These are phyloP conservation scores for Austroboletus sp. DNA, from an alignment of 1,284 basidiomycete genomes.

Conservation along the genomic window DNA sequence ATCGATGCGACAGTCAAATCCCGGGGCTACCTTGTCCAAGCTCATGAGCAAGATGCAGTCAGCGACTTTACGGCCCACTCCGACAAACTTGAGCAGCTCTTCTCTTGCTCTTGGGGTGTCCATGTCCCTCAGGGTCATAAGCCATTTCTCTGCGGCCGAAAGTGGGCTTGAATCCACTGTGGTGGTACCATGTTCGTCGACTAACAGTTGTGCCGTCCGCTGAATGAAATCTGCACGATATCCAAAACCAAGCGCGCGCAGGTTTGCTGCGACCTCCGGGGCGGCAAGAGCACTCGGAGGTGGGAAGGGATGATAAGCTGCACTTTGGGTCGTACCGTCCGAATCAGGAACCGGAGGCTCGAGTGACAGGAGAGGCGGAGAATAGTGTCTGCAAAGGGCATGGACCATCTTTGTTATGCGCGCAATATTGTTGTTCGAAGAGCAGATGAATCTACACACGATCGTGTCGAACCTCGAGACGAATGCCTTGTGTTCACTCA, in stretches of 20 bases:
- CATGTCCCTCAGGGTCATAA: conserved; percentile 49
- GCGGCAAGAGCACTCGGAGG: conserved; percentile 61
- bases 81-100: conserved; percentile 75
- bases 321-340: conserved; percentile 22
- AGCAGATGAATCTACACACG: conserved; percentile 83
- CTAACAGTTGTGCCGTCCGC: conserved; percentile 73
- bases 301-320: conserved; percentile 80
- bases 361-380: conserved; percentile 54
- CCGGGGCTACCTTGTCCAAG: conserved; percentile 68
- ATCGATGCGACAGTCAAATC: neutral
- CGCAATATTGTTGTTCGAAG: conserved; percentile 93
- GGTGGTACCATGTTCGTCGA: conserved; percentile 44
- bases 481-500: conserved; percentile 40
- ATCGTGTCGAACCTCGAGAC: conserved; percentile 8
- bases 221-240: conserved; percentile 91
- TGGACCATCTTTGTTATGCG: conserved; percentile 89
- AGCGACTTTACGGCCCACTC: conserved; percentile 92
- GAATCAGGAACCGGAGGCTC: conserved; percentile 36
- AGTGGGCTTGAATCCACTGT: conserved; percentile 2
- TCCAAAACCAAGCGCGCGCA: conserved; percentile 87
- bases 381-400: conserved; percentile 64
- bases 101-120: conserved; percentile 59
- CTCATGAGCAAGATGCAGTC: conserved; percentile 96
- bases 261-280: conserved; percentile 53
- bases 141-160: conserved; percentile 52